Evolutionary conservation across 78 protist genomes (phyloP), one percentile per base, ranked within the genome.

Genomic region (Dictyostelium firmibasis): DNA sequence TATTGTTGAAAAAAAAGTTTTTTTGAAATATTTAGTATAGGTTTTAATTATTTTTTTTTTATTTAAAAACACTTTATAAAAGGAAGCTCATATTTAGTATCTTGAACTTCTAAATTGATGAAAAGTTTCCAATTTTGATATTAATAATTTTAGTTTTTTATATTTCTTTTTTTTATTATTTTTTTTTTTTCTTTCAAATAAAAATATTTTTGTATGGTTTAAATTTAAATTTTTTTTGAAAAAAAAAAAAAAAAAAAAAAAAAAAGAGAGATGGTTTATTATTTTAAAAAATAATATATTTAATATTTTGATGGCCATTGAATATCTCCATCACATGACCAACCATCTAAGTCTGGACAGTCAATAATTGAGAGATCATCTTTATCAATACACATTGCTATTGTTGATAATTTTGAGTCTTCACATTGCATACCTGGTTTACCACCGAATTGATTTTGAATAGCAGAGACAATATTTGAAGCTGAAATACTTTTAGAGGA

Each of bases 341-440:
- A 77, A 35, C 93, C 93, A 25, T 18, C 4, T 14, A 86, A 11
- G 13, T 44, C 33, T 77, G 93, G 93, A 41, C 85, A 86, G 41
- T 86, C 93, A 57, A 86, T 86, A 27, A 77, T 0, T 2, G 36
- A 2, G 2, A 86, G 44, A 41, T 86, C 62, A 41, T 86, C 62
- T 57, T 86, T 86, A 20, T 20, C 25, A 84, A 86, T 41, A 38
- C 93, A 86, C 29, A 86, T 13, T 0, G 85, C 78, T 41, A 86
- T 70, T 5, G 93, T 86, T 4, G 74, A 60, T n/a, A 86, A 11
- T 4, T 86, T 18, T 3, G 60, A 50, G 27, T 44, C 9, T 10
- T 62, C 16, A 16, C 93, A 86, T 77, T 77, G 85, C 57, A 86
- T 36, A n/a, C 53, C 76, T 77, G 85, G 84, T 9, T 36, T 86